These are phyloP conservation scores for Phylloporus rhodoxanthus DNA, from an alignment of 768 basidiomycete genomes.

Conservation along the genomic window DNA sequence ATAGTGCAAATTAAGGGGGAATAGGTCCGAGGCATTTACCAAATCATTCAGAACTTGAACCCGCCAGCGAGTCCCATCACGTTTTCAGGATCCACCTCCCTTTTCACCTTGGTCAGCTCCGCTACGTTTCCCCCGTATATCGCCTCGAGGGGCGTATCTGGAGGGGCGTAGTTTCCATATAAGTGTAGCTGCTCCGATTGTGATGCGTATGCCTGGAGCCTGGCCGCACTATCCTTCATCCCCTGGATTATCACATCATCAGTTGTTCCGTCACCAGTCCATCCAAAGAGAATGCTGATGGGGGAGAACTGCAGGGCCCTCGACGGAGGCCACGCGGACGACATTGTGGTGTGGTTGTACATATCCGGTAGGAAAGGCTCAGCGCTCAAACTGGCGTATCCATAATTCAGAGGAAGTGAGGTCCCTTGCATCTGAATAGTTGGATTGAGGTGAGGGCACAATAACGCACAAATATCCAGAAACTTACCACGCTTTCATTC, in stretches of 20 bases:
- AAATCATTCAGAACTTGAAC: conserved; percentile 41
- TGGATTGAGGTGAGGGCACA: background rate
- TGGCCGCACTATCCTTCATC: conserved; percentile 33
- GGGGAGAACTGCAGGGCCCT: conserved; percentile 38
- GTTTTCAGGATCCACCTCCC: conserved; percentile 46
- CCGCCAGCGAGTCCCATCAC: conserved; percentile 68
- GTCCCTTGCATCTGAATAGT: conserved; percentile 41
- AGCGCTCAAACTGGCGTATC: conserved; percentile 42
- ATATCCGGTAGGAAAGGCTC: conserved; percentile 45
- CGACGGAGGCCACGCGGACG: conserved; percentile 45
- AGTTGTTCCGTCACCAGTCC: conserved; percentile 30
- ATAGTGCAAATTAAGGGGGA: background rate
- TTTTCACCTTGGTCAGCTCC: conserved; percentile 37
- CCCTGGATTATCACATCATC: conserved; percentile 41
- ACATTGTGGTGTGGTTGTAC: conserved; percentile 33
- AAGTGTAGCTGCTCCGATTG: conserved; percentile 37
- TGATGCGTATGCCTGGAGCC: conserved; percentile 40
- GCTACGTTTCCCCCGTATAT: conserved; percentile 50
- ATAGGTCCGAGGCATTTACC: conserved; percentile 3
- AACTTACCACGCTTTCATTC: conserved; percentile 17
- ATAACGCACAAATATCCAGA: background rate
- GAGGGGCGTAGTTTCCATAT: conserved; percentile 60
- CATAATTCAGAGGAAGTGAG: conserved; percentile 30
- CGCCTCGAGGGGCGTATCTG: conserved; percentile 42
- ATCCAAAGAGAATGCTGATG: conserved; percentile 44